Conservation (phyloP, 192 early-diverging fungal species). For the Chytriomyces sp. region DNA sequence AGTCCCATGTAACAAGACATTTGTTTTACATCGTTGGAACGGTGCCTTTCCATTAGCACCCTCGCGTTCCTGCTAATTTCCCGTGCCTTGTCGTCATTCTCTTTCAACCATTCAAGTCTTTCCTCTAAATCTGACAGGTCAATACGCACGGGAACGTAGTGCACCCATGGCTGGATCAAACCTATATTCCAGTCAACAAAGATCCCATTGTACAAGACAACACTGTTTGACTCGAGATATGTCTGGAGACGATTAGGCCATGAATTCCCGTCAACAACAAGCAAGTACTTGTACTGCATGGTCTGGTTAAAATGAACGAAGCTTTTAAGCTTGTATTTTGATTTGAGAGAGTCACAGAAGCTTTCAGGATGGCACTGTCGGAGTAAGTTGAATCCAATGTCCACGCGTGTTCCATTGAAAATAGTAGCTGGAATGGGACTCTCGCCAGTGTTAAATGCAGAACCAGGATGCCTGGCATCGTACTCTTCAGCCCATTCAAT, state of each 20-base stretch:
- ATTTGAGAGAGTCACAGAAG: too few relatives aligned
- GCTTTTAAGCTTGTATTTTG: too few relatives aligned
- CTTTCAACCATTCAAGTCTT: background rate
- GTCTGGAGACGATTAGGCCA: background rate
- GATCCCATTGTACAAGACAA: background rate
- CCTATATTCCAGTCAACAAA: slow-evolving; percentile 1
- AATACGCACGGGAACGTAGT: slow-evolving; percentile 16
- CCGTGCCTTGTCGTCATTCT: slow-evolving; percentile 10
- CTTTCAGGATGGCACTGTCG: too few relatives aligned
- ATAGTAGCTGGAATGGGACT: too few relatives aligned
- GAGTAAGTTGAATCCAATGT: too few relatives aligned
- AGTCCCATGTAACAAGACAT: background rate
- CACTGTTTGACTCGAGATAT: background rate
- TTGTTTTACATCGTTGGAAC: too few relatives aligned
- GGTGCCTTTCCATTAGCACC: too few relatives aligned
- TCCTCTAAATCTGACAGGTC: slow-evolving; percentile 15
- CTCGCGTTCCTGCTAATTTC: slow-evolving; percentile 5
- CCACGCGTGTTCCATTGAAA: too few relatives aligned
- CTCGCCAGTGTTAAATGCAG: too few relatives aligned
- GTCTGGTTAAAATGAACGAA: too few relatives aligned
- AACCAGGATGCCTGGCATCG: too few relatives aligned
- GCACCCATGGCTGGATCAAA: slow-evolving; percentile 13
- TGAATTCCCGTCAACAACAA: slow-evolving; percentile 3
- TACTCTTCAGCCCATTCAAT: too few relatives aligned
- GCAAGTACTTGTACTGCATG: slow-evolving; percentile 3